Evolutionary conservation across 1,284 basidiomycete species (phyloP), one percentile per base, ranked within the genome.

Genomic region (Trametes versicolor): DNA sequence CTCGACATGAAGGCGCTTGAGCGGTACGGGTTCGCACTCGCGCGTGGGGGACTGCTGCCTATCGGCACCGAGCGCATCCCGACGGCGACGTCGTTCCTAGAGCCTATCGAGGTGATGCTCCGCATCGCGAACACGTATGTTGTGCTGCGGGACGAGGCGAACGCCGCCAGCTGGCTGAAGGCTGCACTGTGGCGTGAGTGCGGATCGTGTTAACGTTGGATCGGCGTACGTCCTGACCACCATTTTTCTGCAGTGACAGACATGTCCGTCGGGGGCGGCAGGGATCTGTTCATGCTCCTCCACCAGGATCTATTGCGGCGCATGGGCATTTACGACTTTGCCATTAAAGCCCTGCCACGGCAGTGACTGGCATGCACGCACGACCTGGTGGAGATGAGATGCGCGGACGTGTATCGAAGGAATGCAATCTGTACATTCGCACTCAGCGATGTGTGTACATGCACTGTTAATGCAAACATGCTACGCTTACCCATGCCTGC

Each of bases 161-260:
- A 63, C 15, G 65, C 63, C n/a, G 52, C 55, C 39, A 47, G 32
- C 10, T 69, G 68, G 68, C 23, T 69, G 39, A 51, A 48, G 36
- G 68, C 68, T 10, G 56, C 63, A 25, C 45, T 65, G 59, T 67
- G 68, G 65, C 32, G 68, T 70, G 43, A 63, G 68, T 63, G 34
- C 45, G 29, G 29, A n/a, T 36, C 39, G 7, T 57, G 37, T 49
- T 9, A 27, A 3, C 10, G 37, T 45, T 50, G 47, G 25, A 39
- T 32, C 29, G 4, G 50, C 12, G 9, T 10, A 13, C 48, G 2
- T 9, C 7, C 32, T 60, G 45, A 47, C 36, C 12, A 39, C 29
- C 29, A 32, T 32, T 21, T 15, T 12, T 0, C 32, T 19, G 41
- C 55, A 70, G 65, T 70, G 50, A 67, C 63, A 12, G 43, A 67